Percentiles rank a stretch among this genome's conserved stretches.
Conservation (phyloP, 2,329 filamentous ascomycete species). For the Coccinonectria pachysandricola region DNA sequence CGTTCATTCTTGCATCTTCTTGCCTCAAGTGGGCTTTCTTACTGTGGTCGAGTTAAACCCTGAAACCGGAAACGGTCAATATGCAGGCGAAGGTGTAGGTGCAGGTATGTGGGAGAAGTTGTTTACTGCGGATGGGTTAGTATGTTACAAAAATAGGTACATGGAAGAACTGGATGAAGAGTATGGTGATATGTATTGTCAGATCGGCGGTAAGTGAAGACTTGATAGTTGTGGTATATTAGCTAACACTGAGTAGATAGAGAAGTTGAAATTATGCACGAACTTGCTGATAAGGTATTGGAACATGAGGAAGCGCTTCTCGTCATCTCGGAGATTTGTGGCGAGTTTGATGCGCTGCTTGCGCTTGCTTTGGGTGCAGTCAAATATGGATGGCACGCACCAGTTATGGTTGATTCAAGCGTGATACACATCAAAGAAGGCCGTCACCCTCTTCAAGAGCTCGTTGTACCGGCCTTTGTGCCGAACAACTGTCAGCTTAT, state of each 20-base stretch:
- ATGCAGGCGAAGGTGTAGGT: constrained; percentile 46
- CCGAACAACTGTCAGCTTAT: constrained; percentile 66
- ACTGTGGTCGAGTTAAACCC: constrained; percentile 53
- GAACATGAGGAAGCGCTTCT: constrained; percentile 56
- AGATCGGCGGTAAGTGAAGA: constrained; percentile 67
- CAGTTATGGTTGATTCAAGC: constrained; percentile 60
- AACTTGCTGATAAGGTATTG: constrained; percentile 61
- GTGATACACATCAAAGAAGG: constrained; percentile 66
- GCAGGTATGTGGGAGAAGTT: constrained; percentile 64
- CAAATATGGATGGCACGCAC: constrained; percentile 60
- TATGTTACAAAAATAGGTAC: constrained; percentile 77
- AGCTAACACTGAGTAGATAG: constrained; percentile 46
- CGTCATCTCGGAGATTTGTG: constrained; percentile 66
- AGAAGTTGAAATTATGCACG: constrained; percentile 81
- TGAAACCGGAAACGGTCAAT: constrained; percentile 47
- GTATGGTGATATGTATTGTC: constrained; percentile 75
- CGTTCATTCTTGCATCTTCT: constrained; percentile 70
- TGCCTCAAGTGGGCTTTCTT: constrained; percentile 86
- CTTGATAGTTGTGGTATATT: too few species aligned
- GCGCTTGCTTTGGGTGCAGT: constrained; percentile 70
- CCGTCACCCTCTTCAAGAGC: constrained; percentile 77
- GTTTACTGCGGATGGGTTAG: constrained; percentile 60
- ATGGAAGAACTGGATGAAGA: constrained; percentile 74
- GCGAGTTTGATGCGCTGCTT: constrained; percentile 76
- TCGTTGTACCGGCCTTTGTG: constrained; percentile 70